Conservation (phyloP, 768 basidiomycete genomes). For the Neoboletus magnificus region DNA sequence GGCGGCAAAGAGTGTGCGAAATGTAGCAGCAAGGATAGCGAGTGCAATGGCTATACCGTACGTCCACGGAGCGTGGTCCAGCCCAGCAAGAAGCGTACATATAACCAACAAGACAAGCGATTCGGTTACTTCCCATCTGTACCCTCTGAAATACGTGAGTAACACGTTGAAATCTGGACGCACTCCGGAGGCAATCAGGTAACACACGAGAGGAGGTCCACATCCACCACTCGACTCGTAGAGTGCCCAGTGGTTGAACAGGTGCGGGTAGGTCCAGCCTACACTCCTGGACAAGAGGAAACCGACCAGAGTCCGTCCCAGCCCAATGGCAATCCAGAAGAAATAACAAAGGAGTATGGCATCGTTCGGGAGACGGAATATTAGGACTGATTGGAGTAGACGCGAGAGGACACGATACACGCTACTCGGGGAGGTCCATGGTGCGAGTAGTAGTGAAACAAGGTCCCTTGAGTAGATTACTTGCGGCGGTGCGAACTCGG, state of each 20-base stretch:
- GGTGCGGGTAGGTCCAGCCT: conserved; percentile 37
- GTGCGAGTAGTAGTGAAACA: conserved; percentile 33
- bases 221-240: conserved; percentile 39
- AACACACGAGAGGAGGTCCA: conserved; percentile 31
- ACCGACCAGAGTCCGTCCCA: conserved; percentile 16
- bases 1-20: neutral
- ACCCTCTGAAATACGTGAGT: conserved; percentile 6
- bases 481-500: conserved; percentile 39
- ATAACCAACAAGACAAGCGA: conserved; percentile 5
- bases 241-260: conserved; percentile 40
- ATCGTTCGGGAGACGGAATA: conserved; percentile 9
- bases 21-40: conserved; percentile 21
- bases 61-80: conserved; percentile 41
- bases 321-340: conserved; percentile 22
- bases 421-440: conserved; percentile 33
- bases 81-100: conserved; percentile 14
- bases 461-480: conserved; percentile 35
- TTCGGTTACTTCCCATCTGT: conserved; percentile 17
- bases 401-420: conserved; percentile 20
- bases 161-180: conserved; percentile 8
- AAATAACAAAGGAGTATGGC: conserved; percentile 12
- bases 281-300: conserved; percentile 26
- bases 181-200: conserved; percentile 18
- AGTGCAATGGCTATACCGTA: conserved; percentile 31
- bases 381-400: conserved; percentile 16